These are phyloP conservation scores for Sporobolomyces pararoseus DNA, from an alignment of 768 basidiomycete genomes.

Conservation along the genomic window DNA sequence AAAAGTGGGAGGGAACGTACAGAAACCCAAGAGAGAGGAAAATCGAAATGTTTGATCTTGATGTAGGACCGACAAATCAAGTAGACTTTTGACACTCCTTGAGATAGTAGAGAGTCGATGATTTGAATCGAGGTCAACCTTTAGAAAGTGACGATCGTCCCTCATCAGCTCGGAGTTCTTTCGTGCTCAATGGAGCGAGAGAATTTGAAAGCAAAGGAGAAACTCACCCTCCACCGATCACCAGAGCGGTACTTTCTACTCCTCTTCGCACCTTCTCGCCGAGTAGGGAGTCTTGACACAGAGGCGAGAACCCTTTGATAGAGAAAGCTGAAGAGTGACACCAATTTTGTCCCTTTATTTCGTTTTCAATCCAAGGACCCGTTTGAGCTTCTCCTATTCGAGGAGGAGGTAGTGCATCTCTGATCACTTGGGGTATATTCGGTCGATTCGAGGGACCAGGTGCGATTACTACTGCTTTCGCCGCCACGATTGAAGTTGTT, in stretches of 20 bases:
- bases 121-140: constrained; percentile 46
- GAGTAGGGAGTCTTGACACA: constrained; percentile 46
- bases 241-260: constrained; percentile 32
- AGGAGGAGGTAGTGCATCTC: background rate
- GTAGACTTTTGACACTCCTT: constrained; percentile 37
- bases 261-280: constrained; percentile 46
- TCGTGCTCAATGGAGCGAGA: no score
- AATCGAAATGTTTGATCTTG: constrained; percentile 41
- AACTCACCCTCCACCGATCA: constrained; percentile 45
- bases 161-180: background rate
- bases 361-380: constrained; percentile 11
- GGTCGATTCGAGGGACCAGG: constrained; percentile 42
- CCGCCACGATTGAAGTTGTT: background rate
- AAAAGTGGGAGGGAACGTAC: background rate
- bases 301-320: constrained; percentile 21
- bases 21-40: constrained; percentile 22
- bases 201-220: no score
- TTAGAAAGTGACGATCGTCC: background rate
- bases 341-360: constrained; percentile 30
- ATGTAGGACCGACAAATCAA: constrained; percentile 38
- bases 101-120: constrained; percentile 40
- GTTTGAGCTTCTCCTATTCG: no score
- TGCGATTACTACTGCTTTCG: constrained; percentile 39
- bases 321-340: constrained; percentile 42
- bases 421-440: constrained; percentile 26